Base-by-base conservation (phyloP, 1,139 yeast species). In the Kluyveromyces sp. region DNA sequence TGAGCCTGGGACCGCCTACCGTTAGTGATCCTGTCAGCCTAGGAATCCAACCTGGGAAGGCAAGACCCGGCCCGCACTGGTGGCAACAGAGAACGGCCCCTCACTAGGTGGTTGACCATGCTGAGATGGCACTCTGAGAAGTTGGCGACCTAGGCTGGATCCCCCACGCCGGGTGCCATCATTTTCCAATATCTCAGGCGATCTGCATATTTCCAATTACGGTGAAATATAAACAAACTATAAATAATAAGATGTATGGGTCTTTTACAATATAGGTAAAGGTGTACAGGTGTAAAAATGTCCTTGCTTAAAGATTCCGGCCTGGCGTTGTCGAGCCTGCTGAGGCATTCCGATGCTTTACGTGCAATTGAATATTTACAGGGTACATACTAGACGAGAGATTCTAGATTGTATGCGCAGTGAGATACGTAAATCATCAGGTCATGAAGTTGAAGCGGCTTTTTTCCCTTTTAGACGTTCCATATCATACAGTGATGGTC, bases 401-500 rank as follows among this genome's bases (percentile, higher is more conserved):
- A 9, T 30, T 30, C 6, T n/a, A 30, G 16, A 30, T 12, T 7
- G n/a, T 7, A 15, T 30, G 33, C 13, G n/a, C n/a, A n/a, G n/a
- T n/a, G n/a, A n/a, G n/a, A n/a, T n/a, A n/a, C n/a, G 13, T 30
- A 30, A 12, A 12, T 18, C 12, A 8, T 15, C 34, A 32, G 16
- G 7, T 18, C 12, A 8, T 15, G 18, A 32, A 22, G 6, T 15
- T 15, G 11, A 32, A 32, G 4, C 34, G 11, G 11, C 15, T 13
- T 16, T n/a, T 18, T 16, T 18, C 11, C 11, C 18, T 8, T 13
- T 32, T 13, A 32, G 9, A 22, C 26, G 26, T 7, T 13, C 15
- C 12, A 7, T 26, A 6, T 45, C 41, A 53, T 26, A 58, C 45
- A 37, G 49, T 44, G 20, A 66, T 57, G 39, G 59, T 62, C 33